Conservation (phyloP, 108 stramenopile genomes). For the Skeletonema potamos region DNA sequence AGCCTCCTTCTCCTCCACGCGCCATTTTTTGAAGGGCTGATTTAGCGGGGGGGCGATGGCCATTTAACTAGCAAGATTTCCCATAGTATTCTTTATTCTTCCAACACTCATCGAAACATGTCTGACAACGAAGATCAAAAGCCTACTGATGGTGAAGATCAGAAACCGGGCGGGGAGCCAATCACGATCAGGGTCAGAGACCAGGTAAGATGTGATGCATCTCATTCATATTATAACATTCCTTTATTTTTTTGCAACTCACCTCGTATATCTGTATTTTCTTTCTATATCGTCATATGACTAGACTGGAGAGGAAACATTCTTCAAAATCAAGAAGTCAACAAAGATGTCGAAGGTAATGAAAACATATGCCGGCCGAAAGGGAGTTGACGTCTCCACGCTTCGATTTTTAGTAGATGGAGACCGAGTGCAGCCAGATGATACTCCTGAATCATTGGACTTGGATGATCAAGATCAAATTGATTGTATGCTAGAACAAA, state of each 20-base stretch:
- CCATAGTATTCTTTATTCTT: not conserved
- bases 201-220: conserved; percentile 66
- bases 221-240: no score
- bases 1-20: no score
- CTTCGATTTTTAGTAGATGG: conserved; percentile 95
- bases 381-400: conserved; percentile 72
- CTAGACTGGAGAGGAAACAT: conserved; percentile 92
- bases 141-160: conserved; percentile 17
- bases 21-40: no score
- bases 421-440: conserved; percentile 79
- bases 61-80: no score
- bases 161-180: conserved; percentile 50
- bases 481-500: conserved; percentile 92
- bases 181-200: conserved; percentile 86
- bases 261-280: no score
- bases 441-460: conserved; percentile 87
- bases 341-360: conserved; percentile 97
- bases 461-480: conserved; percentile 96
- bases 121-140: conserved; percentile 25
- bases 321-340: conserved; percentile 96
- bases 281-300: not conserved
- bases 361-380: conserved; percentile 85
- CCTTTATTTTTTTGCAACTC: no score
- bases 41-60: no score
- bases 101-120: not conserved